Evolutionary conservation across 2,329 filamentous ascomycete genomes (phyloP).

Genomic region (Claviceps humidiphila): DNA sequence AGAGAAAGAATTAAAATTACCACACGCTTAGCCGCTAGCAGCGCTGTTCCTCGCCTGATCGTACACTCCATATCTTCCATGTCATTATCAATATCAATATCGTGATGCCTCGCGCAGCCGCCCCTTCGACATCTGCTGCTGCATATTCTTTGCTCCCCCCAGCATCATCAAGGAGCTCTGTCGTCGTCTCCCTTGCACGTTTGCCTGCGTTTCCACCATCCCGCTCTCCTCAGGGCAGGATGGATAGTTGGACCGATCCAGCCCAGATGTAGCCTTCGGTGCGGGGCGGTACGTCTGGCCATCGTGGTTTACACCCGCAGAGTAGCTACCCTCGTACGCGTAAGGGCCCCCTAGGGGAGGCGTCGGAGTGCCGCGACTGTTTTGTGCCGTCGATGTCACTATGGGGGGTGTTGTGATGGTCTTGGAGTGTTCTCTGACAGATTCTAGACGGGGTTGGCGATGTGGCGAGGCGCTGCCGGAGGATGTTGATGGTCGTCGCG

Average conservation of each 20-base stretch:
- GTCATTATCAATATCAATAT: slow-evolving; percentile 10
- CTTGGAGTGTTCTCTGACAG: slow-evolving; percentile 16
- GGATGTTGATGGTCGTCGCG: slow-evolving; percentile 35
- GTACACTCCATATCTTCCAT: not conserved
- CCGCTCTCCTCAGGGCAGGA: slow-evolving; percentile 13
- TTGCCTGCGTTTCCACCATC: slow-evolving; percentile 17
- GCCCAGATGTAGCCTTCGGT: slow-evolving; percentile 17
- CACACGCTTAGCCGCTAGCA: not conserved
- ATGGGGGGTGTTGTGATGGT: slow-evolving; percentile 37
- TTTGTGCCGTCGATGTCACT: slow-evolving; percentile 17
- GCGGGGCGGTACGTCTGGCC: slow-evolving; percentile 8
- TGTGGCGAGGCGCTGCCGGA: slow-evolving; percentile 37
- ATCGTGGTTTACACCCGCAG: slow-evolving; percentile 15
- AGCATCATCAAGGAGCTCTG: slow-evolving; percentile 46
- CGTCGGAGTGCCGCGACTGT: slow-evolving; percentile 28
- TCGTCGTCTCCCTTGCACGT: slow-evolving; percentile 27
- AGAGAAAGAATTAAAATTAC: not conserved
- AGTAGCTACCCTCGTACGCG: slow-evolving; percentile 32
- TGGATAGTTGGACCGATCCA: slow-evolving; percentile 26
- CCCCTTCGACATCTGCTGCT: slow-evolving; percentile 37
- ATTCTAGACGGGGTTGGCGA: slow-evolving; percentile 27
- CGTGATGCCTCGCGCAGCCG: slow-evolving; percentile 42
- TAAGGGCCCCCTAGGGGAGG: slow-evolving; percentile 26
- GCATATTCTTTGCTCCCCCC: slow-evolving; percentile 32
- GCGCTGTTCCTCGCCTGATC: not conserved